Evolutionary conservation across 352 stramenopile species (phyloP), one percentile per base, ranked within the genome.

Genomic region (Phytophthora constricta): DNA sequence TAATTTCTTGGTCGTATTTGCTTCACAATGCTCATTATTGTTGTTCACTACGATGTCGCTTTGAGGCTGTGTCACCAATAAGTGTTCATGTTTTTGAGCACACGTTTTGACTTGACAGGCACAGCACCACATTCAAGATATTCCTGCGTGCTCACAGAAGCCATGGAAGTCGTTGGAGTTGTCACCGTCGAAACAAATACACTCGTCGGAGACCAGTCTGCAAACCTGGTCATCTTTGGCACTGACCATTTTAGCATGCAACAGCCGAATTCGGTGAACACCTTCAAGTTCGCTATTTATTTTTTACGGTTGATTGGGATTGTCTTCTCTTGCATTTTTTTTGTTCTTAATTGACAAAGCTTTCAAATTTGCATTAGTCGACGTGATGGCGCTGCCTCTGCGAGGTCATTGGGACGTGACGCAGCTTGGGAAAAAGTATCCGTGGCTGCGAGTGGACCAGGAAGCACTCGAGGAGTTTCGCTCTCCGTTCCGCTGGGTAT

Each of bases 381-480:
- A 23, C 33, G 47, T 3, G 52, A 78, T 77, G 69, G 55, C 62
- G 28, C 48, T 68, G 23, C 58, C 58, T 48, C 50, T 25, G 8
- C 55, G 54, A 25, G 67, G 51, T 34, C 60, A 52, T 14, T 91
- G 81, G 83, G 85, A 93, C 31, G 62, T 89, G 52, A 80, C 69
- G 23, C 72, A 89, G 22, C 47, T 93, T 17, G 67, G 69, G 13
- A 45, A 70, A 50, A 93, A 93, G 70, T 93, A 93, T 66, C 86
- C 86, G 26, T 93, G 86, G 86, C 74, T 93, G 46, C 84, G 79
- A 48, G 77, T 91, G 22, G 85, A 92, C 31, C 67, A 70, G 14
- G 63, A 83, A 64, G 82, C 86, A 17, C 65, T 93, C 25, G 69
- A 81, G 20, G 84, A 93, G 39, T 93, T 90, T 47, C 75, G 80